Percentiles rank a stretch among this genome's conserved stretches.
Evolutionary conservation across 2,329 filamentous ascomycete species (phyloP).

Genomic region (Pseudocercospora fuligena): DNA sequence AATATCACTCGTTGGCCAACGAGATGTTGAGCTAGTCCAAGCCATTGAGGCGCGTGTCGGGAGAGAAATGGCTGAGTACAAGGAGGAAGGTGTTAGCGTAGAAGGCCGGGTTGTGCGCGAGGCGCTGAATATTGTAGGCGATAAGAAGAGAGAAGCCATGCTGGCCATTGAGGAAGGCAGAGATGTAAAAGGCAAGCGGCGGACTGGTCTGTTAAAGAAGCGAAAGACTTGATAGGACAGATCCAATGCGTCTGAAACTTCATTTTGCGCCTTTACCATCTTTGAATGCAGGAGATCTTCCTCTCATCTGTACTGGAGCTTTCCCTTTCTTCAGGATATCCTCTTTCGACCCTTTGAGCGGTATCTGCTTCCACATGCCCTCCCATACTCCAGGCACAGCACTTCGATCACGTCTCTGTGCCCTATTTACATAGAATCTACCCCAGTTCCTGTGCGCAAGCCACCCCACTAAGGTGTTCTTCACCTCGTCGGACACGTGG

Average conservation of each 20-base stretch:
- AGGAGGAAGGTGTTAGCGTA: conserved; percentile 91
- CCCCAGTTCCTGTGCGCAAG: conserved; percentile 26
- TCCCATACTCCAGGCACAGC: conserved; percentile 36
- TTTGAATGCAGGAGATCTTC: background rate
- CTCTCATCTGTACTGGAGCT: conserved; percentile 3
- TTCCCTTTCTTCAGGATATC: conserved; percentile 4
- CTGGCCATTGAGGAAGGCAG: conserved; percentile 90
- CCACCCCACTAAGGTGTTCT: conserved; percentile 16
- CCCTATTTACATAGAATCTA: conserved; percentile 34
- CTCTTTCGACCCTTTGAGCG: conserved; percentile 15
- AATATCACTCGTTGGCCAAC: conserved; percentile 87
- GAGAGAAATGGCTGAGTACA: conserved; percentile 78
- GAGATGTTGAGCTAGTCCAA: conserved; percentile 87
- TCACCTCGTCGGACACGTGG: conserved; percentile 13
- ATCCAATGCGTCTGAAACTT: background rate
- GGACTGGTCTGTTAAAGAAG: conserved; percentile 12
- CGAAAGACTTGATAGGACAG: background rate
- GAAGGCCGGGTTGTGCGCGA: conserved; percentile 86
- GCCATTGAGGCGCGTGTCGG: conserved; percentile 87
- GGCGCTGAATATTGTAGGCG: conserved; percentile 84
- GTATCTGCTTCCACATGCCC: conserved; percentile 38
- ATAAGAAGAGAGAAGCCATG: conserved; percentile 91
- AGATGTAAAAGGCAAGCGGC: conserved; percentile 84
- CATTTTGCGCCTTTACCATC: background rate
- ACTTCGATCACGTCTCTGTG: conserved; percentile 28